phyloP scores from a whole-genome alignment of 257 asterid species.

The Eucommia ulmoides region DNA sequence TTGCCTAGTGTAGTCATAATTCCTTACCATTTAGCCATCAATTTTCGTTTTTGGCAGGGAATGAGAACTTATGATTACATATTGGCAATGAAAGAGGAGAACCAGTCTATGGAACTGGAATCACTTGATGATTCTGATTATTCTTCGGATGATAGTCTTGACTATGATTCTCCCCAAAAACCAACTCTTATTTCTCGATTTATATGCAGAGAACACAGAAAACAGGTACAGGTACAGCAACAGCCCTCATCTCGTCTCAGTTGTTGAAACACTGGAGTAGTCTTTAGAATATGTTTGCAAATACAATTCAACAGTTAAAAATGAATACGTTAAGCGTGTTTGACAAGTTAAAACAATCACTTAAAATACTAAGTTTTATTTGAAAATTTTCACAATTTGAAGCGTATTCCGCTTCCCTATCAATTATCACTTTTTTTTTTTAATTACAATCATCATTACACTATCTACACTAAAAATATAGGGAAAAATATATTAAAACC shows the following conservation, averaged over 20 bases:
- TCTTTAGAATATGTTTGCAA: no score
- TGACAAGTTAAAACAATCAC: background rate
- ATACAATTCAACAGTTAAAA: no score
- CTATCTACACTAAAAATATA: no score
- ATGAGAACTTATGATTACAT: slow-evolving; percentile 93
- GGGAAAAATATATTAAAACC: no score
- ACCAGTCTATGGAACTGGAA: slow-evolving; percentile 47
- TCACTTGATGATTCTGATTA: slow-evolving; percentile 70
- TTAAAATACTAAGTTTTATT: no score
- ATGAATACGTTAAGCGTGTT: background rate
- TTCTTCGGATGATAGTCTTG: slow-evolving; percentile 49
- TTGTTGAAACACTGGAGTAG: background rate
- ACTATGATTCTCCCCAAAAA: slow-evolving; percentile 47
- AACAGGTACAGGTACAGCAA: slow-evolving; percentile 34
- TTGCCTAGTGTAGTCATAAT: no score
- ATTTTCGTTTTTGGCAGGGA: slow-evolving; percentile 42
- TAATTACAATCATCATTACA: no score
- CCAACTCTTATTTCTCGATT: slow-evolving; percentile 32
- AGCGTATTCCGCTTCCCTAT: no score
- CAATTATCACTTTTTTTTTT: no score
- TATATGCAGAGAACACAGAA: slow-evolving; percentile 34
- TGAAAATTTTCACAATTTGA: no score
- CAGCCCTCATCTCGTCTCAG: background rate
- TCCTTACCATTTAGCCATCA: no score
- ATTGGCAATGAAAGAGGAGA: slow-evolving; percentile 87